Conservation (phyloP, 768 basidiomycete genomes). For the Termitomyces heimii region DNA sequence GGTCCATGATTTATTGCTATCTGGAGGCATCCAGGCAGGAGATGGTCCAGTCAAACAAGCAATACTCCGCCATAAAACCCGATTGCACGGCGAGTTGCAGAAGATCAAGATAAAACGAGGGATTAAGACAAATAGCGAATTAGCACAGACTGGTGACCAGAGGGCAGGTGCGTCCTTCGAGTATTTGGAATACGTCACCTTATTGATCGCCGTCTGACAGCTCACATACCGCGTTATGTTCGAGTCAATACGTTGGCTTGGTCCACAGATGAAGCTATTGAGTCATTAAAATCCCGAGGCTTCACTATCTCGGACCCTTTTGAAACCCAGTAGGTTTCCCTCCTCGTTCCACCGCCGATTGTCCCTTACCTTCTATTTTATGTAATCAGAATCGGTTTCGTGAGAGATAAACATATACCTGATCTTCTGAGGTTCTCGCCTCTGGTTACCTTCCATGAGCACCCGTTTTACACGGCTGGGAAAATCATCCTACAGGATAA, state of each 20-base stretch:
- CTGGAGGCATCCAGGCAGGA: slow-evolving; percentile 82
- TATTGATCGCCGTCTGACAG: slow-evolving; percentile 29
- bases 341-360: not conserved
- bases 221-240: slow-evolving; percentile 75
- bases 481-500: slow-evolving; percentile 95
- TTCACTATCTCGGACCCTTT: slow-evolving; percentile 49
- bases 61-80: slow-evolving; percentile 81
- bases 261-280: slow-evolving; percentile 59
- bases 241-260: slow-evolving; percentile 74
- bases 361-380: slow-evolving; percentile 8
- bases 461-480: slow-evolving; percentile 67
- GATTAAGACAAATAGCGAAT: slow-evolving; percentile 54
- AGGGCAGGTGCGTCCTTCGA: slow-evolving; percentile 47
- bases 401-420: slow-evolving; percentile 74
- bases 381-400: slow-evolving; percentile 50
- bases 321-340: slow-evolving; percentile 38
- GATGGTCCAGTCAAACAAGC: slow-evolving; percentile 90
- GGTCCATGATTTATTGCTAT: slow-evolving; percentile 84
- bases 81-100: slow-evolving; percentile 81
- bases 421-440: slow-evolving; percentile 79
- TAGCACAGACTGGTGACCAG: slow-evolving; percentile 56
- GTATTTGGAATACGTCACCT: not conserved
- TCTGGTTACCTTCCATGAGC: slow-evolving; percentile 56
- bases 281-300: slow-evolving; percentile 49
- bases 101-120: slow-evolving; percentile 77